Percentiles rank a stretch among this genome's conserved stretches.
phyloP scores from a whole-genome alignment of 2,329 filamentous ascomycete species.

The Pseudogymnoascus sp. region DNA sequence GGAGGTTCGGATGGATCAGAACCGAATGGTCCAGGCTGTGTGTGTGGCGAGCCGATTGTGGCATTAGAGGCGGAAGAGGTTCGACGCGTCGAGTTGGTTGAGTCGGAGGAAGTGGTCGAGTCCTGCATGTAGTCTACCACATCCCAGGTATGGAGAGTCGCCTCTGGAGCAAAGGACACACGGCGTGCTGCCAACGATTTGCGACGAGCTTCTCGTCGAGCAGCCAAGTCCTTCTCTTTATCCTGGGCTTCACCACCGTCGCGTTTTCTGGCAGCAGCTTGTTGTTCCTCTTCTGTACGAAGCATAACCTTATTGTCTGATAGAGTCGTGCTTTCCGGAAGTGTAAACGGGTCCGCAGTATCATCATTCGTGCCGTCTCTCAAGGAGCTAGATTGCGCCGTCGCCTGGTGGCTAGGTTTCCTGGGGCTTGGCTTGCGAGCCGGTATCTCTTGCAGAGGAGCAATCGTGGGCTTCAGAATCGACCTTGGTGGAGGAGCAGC shows the following conservation, averaged over 20 bases:
- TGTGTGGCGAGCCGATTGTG: conserved; percentile 18
- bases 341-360: not conserved
- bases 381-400: not conserved
- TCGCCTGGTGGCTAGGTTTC: not conserved
- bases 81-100: conserved; percentile 66
- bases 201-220: conserved; percentile 76
- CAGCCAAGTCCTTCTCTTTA: conserved; percentile 51
- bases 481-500: conserved; percentile 48
- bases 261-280: conserved; percentile 58
- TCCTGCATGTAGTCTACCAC: conserved; percentile 85
- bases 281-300: conserved; percentile 61
- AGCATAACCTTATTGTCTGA: conserved; percentile 49
- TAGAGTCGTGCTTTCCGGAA: conserved; percentile 11
- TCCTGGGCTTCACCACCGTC: conserved; percentile 56
- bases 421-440: conserved; percentile 45
- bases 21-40: conserved; percentile 26
- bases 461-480: conserved; percentile 73
- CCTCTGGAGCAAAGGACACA: conserved; percentile 95
- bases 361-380: not conserved
- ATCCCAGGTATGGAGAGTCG: conserved; percentile 94
- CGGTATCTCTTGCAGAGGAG: conserved; percentile 57
- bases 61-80: conserved; percentile 46
- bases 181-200: conserved; percentile 89
- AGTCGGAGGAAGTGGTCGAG: conserved; percentile 66
- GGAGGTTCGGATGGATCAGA: conserved; percentile 47